Percentiles rank a stretch among this genome's conserved stretches.
Conservation (phyloP, 768 basidiomycete genomes). For the Boletus vermiculosoides region DNA sequence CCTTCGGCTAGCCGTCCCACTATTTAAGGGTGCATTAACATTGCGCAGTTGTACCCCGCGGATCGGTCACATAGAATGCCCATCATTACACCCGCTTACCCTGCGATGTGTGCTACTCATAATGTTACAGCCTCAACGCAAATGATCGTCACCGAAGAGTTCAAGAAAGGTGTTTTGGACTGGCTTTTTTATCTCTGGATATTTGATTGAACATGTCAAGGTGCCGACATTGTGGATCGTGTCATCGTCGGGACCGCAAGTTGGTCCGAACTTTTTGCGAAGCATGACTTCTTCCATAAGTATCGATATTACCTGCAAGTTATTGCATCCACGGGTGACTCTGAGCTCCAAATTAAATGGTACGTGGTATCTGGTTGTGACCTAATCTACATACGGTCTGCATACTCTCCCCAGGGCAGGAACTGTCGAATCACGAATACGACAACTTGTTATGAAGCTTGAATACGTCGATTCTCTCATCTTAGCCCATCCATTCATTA, state of each 20-base stretch:
- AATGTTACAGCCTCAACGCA: conserved; percentile 96
- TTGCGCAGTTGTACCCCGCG: conserved; percentile 76
- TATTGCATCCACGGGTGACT: conserved; percentile 81
- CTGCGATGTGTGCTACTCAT: conserved; percentile 98
- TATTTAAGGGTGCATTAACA: not conserved
- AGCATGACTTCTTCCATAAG: conserved; percentile 96
- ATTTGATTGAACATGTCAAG: conserved; percentile 41
- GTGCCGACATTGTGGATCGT: conserved; percentile 89
- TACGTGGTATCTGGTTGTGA: conserved; percentile 35
- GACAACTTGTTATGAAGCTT: conserved; percentile 96
- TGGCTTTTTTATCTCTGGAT: not conserved
- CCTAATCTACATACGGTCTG: conserved; percentile 9
- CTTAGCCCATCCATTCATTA: conserved; percentile 92
- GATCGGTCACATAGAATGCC: conserved; percentile 98
- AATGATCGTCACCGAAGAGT: conserved; percentile 94
- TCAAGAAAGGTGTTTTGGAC: conserved; percentile 70
- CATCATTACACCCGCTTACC: conserved; percentile 98
- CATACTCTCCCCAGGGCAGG: conserved; percentile 59
- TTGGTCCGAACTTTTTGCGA: conserved; percentile 93
- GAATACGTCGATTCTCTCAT: conserved; percentile 92
- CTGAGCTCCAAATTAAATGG: conserved; percentile 94
- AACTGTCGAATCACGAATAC: conserved; percentile 96
- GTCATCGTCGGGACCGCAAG: conserved; percentile 78
- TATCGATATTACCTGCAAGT: conserved; percentile 97
- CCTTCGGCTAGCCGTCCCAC: not conserved